Conservation (phyloP, 305 asterid species). For the Euphrasia arctica region DNA sequence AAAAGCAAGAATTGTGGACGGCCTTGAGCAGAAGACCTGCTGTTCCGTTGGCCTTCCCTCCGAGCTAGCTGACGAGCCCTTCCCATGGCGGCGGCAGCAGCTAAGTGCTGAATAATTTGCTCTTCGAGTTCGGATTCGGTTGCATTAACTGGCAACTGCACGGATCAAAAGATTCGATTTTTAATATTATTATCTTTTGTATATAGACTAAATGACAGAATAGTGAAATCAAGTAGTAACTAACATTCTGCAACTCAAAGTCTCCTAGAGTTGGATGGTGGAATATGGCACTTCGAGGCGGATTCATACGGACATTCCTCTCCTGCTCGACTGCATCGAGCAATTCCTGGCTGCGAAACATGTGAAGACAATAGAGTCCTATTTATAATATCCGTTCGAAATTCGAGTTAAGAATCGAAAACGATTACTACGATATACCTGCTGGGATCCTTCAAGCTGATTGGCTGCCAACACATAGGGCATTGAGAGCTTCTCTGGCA, state of each 20-base stretch:
- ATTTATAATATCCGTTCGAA: no score
- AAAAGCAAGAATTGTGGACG: slow-evolving; percentile 85
- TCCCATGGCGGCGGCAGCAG: slow-evolving; percentile 98
- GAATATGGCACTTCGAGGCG: slow-evolving; percentile 78
- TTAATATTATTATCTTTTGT: no score
- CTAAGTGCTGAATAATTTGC: slow-evolving; percentile 90
- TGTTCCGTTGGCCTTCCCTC: slow-evolving; percentile 65
- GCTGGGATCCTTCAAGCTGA: no score
- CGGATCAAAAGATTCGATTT: background rate
- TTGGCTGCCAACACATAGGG: no score
- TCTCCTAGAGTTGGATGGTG: slow-evolving; percentile 97
- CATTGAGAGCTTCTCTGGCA: no score
- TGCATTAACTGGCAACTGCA: slow-evolving; percentile 80
- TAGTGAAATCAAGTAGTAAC: slow-evolving; percentile 25
- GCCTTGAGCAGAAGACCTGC: slow-evolving; percentile 65
- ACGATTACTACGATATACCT: no score
- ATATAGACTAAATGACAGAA: background rate
- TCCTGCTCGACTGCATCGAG: slow-evolving; percentile 48
- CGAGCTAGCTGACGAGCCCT: slow-evolving; percentile 85
- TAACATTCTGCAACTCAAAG: slow-evolving; percentile 87
- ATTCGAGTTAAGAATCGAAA: no score
- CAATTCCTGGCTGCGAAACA: no score
- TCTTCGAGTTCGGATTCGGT: slow-evolving; percentile 93
- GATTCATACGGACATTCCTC: slow-evolving; percentile 72
- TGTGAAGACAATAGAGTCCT: no score